Conservation (phyloP, 768 basidiomycete genomes). For the Russula emetica region DNA sequence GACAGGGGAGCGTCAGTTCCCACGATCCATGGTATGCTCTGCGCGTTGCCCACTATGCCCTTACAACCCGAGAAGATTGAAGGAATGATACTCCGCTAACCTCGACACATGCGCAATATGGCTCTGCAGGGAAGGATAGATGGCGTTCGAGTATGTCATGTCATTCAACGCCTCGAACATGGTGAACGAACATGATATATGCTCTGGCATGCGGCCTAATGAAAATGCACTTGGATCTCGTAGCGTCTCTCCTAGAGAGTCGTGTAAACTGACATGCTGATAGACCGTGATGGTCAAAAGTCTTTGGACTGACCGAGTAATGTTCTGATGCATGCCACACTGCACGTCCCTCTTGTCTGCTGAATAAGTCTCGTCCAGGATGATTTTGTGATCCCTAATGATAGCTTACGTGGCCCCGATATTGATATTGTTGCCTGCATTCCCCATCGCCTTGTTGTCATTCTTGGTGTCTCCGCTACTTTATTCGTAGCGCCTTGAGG, state of each 20-base stretch:
- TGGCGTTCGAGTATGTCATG: neutral
- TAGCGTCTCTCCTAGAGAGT: neutral
- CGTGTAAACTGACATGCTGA: neutral
- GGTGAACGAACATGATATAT: neutral
- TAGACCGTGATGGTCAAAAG: neutral
- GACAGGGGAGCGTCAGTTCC: neutral
- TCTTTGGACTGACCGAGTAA: neutral
- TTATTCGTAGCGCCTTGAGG: neutral
- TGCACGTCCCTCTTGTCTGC: neutral
- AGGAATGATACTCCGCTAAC: neutral
- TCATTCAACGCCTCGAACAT: neutral
- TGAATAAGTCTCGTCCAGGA: neutral
- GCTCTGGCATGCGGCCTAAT: neutral
- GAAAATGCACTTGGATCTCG: neutral
- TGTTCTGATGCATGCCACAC: neutral
- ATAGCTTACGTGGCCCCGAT: neutral
- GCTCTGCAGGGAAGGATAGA: no score
- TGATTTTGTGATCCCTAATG: neutral
- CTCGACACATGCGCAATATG: neutral
- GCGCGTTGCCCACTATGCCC: neutral
- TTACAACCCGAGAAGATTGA: neutral
- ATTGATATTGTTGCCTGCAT: neutral
- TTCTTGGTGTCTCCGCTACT: neutral
- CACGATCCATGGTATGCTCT: neutral
- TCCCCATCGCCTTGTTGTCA: neutral